Conservation (phyloP, 2,329 filamentous ascomycete genomes). For the Geosmithia putterillii region DNA sequence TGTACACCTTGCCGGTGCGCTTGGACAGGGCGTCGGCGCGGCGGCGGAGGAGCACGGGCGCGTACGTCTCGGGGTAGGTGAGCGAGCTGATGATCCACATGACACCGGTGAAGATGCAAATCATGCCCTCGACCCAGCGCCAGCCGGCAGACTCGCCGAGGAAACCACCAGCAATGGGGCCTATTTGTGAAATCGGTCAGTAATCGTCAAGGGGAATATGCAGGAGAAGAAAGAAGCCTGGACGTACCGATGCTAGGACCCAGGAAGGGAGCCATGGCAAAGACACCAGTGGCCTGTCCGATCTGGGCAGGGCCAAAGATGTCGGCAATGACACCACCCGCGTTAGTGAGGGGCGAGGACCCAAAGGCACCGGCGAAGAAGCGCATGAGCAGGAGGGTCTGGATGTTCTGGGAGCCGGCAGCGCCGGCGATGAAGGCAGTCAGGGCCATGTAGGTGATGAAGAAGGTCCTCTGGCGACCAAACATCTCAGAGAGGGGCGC, state of each 20-base stretch:
- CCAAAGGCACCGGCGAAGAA: slow-evolving; percentile 56
- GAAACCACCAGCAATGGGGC: slow-evolving; percentile 53
- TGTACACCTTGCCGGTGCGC: slow-evolving; percentile 42
- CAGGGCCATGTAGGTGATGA: slow-evolving; percentile 43
- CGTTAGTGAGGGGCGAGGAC: slow-evolving; percentile 49
- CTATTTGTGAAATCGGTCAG: slow-evolving; percentile 7
- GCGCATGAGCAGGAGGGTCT: slow-evolving; percentile 51
- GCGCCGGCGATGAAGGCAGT: slow-evolving; percentile 49
- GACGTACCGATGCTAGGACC: slow-evolving; percentile 41
- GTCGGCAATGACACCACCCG: slow-evolving; percentile 51
- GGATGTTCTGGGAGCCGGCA: slow-evolving; percentile 44
- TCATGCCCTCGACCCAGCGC: slow-evolving; percentile 53
- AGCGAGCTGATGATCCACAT: slow-evolving; percentile 41
- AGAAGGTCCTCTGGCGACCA: slow-evolving; percentile 47
- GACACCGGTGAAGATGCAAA: slow-evolving; percentile 46
- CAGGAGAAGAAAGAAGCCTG: background rate
- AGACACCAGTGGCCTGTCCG: slow-evolving; percentile 45
- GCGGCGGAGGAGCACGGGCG: slow-evolving; percentile 40
- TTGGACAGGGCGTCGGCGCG: slow-evolving; percentile 37
- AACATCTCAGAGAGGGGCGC: slow-evolving; percentile 55
- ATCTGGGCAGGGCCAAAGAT: slow-evolving; percentile 43
- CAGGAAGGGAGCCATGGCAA: slow-evolving; percentile 51
- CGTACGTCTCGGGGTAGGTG: slow-evolving; percentile 47
- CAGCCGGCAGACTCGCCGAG: slow-evolving; percentile 46
- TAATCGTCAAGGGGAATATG: background rate